Conservation (phyloP, 1,139 yeast genomes). For the Debaryomycetaceae sp. region DNA sequence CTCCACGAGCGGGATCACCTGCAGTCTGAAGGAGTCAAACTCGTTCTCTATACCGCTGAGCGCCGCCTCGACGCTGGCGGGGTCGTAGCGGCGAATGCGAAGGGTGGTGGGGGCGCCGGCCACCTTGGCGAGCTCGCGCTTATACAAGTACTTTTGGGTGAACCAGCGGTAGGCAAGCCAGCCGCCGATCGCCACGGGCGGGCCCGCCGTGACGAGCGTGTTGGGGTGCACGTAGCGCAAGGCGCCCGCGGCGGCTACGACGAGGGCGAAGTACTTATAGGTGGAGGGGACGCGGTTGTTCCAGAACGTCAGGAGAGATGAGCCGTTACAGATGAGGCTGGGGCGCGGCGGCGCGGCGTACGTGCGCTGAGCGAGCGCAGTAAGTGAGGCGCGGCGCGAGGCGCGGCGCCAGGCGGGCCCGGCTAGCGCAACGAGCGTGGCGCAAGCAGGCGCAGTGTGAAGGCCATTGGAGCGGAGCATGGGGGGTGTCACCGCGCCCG, state of each 20-base stretch:
- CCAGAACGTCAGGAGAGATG: conserved; percentile 25
- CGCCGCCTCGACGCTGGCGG: conserved; percentile 26
- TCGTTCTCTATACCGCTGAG: conserved; percentile 35
- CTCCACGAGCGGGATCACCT: conserved; percentile 25
- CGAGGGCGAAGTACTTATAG: conserved; percentile 26
- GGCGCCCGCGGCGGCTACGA: conserved; percentile 24
- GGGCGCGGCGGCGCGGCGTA: conserved; percentile 10
- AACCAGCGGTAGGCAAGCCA: conserved; percentile 21
- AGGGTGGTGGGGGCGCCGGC: conserved; percentile 14
- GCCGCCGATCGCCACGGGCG: conserved; percentile 29
- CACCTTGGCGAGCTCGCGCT: conserved; percentile 13
- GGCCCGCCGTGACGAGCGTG: conserved; percentile 30
- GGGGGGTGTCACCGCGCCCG: no score
- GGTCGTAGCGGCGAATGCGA: conserved; percentile 30
- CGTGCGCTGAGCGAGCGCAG: background rate
- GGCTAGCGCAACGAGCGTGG: no score
- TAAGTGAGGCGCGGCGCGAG: conserved; percentile 13
- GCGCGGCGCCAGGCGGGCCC: background rate
- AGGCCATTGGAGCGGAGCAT: no score
- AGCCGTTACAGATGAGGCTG: conserved; percentile 3
- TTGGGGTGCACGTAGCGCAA: conserved; percentile 37
- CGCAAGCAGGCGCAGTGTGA: no score
- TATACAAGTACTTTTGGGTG: conserved; percentile 13
- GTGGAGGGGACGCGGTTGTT: conserved; percentile 22
- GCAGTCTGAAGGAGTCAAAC: conserved; percentile 31